Conservation (phyloP, 2,329 filamentous ascomycete species). For the Verticillium dahliae region DNA sequence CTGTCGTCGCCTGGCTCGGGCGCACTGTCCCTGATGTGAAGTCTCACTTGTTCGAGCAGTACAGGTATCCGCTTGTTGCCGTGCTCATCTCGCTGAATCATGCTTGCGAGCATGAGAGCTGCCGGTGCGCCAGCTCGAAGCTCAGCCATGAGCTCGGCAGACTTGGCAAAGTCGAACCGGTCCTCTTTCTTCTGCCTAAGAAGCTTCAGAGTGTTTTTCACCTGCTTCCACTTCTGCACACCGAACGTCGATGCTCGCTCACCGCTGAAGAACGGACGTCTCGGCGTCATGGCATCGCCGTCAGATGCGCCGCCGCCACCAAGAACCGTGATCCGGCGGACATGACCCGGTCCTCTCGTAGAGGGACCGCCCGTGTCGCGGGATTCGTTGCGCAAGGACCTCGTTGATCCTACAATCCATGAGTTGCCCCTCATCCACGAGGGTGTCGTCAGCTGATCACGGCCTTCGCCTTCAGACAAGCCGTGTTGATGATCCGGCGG, state of each 20-base stretch:
- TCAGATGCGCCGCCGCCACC: slow-evolving; percentile 60
- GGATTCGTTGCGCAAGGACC: slow-evolving; percentile 39
- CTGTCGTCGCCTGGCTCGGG: slow-evolving; percentile 57
- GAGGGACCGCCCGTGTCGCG: slow-evolving; percentile 48
- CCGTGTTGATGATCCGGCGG: slow-evolving; percentile 52
- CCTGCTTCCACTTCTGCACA: slow-evolving; percentile 83
- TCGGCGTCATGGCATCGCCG: slow-evolving; percentile 50
- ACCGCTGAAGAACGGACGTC: slow-evolving; percentile 50
- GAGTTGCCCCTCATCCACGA: slow-evolving; percentile 54
- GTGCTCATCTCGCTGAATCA: slow-evolving; percentile 96
- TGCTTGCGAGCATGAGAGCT: slow-evolving; percentile 88
- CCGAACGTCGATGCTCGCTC: slow-evolving; percentile 68
- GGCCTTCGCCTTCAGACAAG: slow-evolving; percentile 69
- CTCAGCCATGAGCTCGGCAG: slow-evolving; percentile 92
- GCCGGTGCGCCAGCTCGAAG: slow-evolving; percentile 87
- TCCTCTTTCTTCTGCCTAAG: slow-evolving; percentile 79
- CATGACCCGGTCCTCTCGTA: slow-evolving; percentile 52
- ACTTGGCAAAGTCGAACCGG: slow-evolving; percentile 88
- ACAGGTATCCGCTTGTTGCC: slow-evolving; percentile 93
- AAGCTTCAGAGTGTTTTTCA: slow-evolving; percentile 81
- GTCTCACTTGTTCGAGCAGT: slow-evolving; percentile 87
- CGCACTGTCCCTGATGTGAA: slow-evolving; percentile 75
- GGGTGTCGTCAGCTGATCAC: slow-evolving; percentile 51
- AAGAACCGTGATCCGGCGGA: slow-evolving; percentile 60
- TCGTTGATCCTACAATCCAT: slow-evolving; percentile 46